Evolutionary conservation across 805 yeast genomes (phyloP), one percentile per base, ranked within the genome.

Genomic region (Naumovozyma dairenensis): DNA sequence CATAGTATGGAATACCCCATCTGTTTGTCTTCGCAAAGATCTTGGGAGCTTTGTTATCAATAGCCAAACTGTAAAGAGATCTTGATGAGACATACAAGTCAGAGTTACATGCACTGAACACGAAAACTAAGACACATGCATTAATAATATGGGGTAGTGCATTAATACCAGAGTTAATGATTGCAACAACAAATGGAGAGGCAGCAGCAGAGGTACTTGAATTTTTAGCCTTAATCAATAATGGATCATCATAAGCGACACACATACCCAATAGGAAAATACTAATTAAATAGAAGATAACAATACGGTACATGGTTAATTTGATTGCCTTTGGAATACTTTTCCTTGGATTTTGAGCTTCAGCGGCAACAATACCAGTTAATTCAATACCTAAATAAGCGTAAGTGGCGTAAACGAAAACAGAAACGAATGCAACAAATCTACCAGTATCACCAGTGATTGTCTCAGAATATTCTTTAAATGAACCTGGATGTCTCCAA

Each of bases 121-220:
- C 86, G 43, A 82, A 80, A 26, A 81, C 59, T 50, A 85, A 59
- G 44, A 85, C 79, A 55, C 83, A 76, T 2, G 78, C 89, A 55
- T 85, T 85, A 49, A 85, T 65, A 31, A 85, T 68, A 45, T 78
- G 80, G 25, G 86, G 86, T 41, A 84, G 62, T 1, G 74, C 87
- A 6, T 54, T 48, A 41, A 83, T 81, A 41, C 70, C 70, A 49
- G 78, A 76, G 47, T 65, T 70, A 33, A 59, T 51, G 38, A 83
- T 77, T 31, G 94, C 94, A 49, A 82, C 77, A 34, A 82, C 87
- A 49, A 82, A 83, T 25, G 94, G 94, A 12, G 92, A 80, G 15
- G 89, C 86, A 26, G 79, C 69, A 2, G 87, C 85, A 28, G 65
- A 64, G 2, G 72, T 59, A n/a, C 61, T 54, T 32, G 74, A 67